These are phyloP conservation scores for Pseudohyphozyma bogoriensis DNA, from an alignment of 768 basidiomycete species.

Conservation along the genomic window DNA sequence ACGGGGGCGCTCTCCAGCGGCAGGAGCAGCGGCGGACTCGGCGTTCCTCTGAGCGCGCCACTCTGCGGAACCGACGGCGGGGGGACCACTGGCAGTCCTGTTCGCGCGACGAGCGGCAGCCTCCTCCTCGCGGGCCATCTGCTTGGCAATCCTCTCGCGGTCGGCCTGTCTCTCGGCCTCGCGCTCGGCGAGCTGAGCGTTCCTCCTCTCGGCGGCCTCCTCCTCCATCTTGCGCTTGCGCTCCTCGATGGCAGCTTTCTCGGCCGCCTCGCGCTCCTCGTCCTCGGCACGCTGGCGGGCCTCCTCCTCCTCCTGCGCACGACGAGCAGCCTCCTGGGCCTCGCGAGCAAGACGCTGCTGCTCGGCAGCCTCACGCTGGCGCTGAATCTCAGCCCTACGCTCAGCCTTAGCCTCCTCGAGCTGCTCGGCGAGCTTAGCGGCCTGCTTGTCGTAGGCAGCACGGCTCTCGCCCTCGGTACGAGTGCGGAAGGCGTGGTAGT, in stretches of 20 bases:
- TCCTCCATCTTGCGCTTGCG: slow-evolving; percentile 40
- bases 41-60: slow-evolving; percentile 18
- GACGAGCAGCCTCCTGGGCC: slow-evolving; percentile 25
- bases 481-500: slow-evolving; percentile 52
- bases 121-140: slow-evolving; percentile 26
- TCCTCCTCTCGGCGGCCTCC: slow-evolving; percentile 27
- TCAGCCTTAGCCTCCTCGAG: slow-evolving; percentile 31
- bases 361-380: slow-evolving; percentile 24
- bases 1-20: slow-evolving; percentile 18
- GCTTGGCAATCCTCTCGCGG: slow-evolving; percentile 22
- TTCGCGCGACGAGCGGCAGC: slow-evolving; percentile 21
- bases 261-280: slow-evolving; percentile 33
- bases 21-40: background rate
- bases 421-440: slow-evolving; percentile 38
- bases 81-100: slow-evolving; percentile 1
- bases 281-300: slow-evolving; percentile 42
- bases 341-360: slow-evolving; percentile 34
- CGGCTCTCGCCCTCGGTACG: slow-evolving; percentile 53
- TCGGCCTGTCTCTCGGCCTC: slow-evolving; percentile 26
- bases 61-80: slow-evolving; percentile 12
- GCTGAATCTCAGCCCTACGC: slow-evolving; percentile 33
- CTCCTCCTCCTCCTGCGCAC: slow-evolving; percentile 45
- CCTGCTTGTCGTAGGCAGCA: slow-evolving; percentile 46
- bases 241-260: slow-evolving; percentile 33
- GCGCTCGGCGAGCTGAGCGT: slow-evolving; percentile 14